Evolutionary conservation across 163 green algal genomes (phyloP), one percentile per base, ranked within the genome.

Genomic region (Trebouxia gelatinosa): DNA sequence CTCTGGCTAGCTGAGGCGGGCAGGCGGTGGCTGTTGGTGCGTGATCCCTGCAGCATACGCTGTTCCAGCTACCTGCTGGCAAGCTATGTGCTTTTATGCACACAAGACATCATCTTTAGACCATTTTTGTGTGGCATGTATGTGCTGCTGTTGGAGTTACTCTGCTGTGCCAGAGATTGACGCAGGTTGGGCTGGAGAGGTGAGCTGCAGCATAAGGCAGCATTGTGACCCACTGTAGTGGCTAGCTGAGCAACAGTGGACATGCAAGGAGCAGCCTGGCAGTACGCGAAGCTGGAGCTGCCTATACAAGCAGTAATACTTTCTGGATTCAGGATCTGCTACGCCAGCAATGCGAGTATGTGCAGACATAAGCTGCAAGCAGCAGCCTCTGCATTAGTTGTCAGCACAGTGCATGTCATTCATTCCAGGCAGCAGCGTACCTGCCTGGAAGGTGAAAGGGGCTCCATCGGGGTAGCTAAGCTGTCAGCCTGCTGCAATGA

Each of bases 381-480:
- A n/a, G n/a, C n/a, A n/a, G n/a, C n/a, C n/a, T n/a, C n/a, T n/a
- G n/a, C n/a, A n/a, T n/a, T n/a, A n/a, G n/a, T n/a, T n/a, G n/a
- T n/a, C n/a, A n/a, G n/a, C n/a, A n/a, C n/a, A n/a, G n/a, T n/a
- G n/a, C n/a, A n/a, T n/a, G n/a, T n/a, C n/a, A n/a, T n/a, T n/a
- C n/a, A n/a, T 13, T 17, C 46, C 46, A 40, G 29, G 67, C 29
- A 76, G 39, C 6, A 29, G 46, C 70, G 21, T 1, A 78, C 70
- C 70, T 78, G 70, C 50, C 70, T 65, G 50, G 40, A 68, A 50
- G 70, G 70, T 19, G 70, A 78, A 6, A 61, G 32, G 13, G 70
- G 40, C 50, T 78, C 70, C 70, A 78, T 31, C 35, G 70, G 70
- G 48, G 50, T 78, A 31, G 70, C 70, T 26, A 62, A 29, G 43